phyloP scores from a whole-genome alignment of 2,329 filamentous ascomycete species.

The Paraconiothyrium sp. region DNA sequence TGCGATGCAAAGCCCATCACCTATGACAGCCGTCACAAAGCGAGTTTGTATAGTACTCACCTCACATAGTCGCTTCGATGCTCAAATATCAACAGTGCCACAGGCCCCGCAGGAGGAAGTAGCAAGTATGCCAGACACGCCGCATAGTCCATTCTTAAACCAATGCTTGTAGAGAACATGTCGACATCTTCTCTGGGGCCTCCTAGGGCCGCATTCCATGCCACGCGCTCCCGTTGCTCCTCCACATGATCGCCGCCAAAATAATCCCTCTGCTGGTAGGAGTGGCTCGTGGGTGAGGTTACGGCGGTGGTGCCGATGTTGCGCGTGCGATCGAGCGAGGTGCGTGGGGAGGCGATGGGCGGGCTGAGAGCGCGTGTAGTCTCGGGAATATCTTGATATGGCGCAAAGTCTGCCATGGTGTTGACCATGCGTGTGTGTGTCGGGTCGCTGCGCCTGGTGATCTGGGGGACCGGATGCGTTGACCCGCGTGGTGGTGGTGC shows the following conservation, averaged over 20 bases:
- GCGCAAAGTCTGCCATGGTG: constrained; percentile 75
- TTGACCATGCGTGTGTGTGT: neutral
- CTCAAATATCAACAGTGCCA: constrained; percentile 85
- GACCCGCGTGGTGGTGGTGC: constrained; percentile 2
- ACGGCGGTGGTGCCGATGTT: constrained; percentile 38
- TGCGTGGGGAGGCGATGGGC: constrained; percentile 60
- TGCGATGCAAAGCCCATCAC: neutral
- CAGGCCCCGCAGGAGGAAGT: constrained; percentile 84
- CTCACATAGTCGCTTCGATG: constrained; percentile 97
- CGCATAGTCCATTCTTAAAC: constrained; percentile 87
- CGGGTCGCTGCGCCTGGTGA: neutral
- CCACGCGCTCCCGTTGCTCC: constrained; percentile 35
- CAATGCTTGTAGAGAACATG: constrained; percentile 87
- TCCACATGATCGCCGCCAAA: constrained; percentile 32
- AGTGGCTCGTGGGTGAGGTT: constrained; percentile 43
- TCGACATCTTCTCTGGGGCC: constrained; percentile 71
- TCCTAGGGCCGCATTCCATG: constrained; percentile 44
- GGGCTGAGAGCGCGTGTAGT: constrained; percentile 82
- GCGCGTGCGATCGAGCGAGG: constrained; percentile 47
- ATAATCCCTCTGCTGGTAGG: constrained; percentile 54
- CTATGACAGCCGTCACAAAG: neutral
- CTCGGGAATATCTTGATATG: constrained; percentile 95
- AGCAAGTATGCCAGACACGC: constrained; percentile 88
- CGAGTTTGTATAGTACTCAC: constrained; percentile 57
- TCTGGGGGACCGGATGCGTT: no score